Evolutionary conservation across 768 basidiomycete genomes (phyloP).

Genomic region (Leccinum olivaceopallidum): DNA sequence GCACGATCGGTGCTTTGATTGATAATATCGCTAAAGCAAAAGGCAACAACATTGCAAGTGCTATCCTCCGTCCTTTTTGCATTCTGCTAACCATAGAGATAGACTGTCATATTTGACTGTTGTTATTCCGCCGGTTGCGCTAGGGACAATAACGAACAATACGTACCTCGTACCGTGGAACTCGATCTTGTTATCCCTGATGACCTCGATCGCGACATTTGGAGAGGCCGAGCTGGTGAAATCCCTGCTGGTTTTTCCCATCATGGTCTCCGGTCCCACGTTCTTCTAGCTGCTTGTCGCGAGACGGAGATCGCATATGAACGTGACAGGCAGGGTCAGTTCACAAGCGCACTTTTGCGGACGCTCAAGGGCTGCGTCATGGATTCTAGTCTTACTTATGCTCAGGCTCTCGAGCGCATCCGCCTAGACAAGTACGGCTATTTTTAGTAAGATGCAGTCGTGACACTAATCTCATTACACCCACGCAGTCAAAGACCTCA

Average conservation of each 20-base stretch:
- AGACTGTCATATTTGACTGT: conserved; percentile 50
- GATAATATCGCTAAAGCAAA: too few species aligned
- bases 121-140: conserved; percentile 43
- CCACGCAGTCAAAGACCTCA: conserved; percentile 29
- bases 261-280: conserved; percentile 36
- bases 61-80: background rate
- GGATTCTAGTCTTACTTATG: conserved; percentile 24
- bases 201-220: conserved; percentile 31
- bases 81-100: background rate
- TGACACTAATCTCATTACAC: background rate
- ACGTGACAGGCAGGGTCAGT: conserved; percentile 19
- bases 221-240: conserved; percentile 14
- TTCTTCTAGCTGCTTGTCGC: conserved; percentile 45
- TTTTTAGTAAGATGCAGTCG: background rate
- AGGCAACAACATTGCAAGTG: conserved; percentile 40
- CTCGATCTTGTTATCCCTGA: conserved; percentile 4
- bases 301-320: conserved; percentile 35
- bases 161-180: conserved; percentile 3
- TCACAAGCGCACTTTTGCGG: conserved; percentile 27
- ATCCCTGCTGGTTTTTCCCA: conserved; percentile 23
- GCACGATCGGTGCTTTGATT: conserved; percentile 21
- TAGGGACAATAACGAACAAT: conserved; percentile 15
- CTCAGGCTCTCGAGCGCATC: conserved; percentile 21
- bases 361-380: conserved; percentile 5
- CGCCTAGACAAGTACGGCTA: conserved; percentile 12